These are phyloP conservation scores for Russula sp. DNA, from an alignment of 768 basidiomycete genomes.

Conservation along the genomic window DNA sequence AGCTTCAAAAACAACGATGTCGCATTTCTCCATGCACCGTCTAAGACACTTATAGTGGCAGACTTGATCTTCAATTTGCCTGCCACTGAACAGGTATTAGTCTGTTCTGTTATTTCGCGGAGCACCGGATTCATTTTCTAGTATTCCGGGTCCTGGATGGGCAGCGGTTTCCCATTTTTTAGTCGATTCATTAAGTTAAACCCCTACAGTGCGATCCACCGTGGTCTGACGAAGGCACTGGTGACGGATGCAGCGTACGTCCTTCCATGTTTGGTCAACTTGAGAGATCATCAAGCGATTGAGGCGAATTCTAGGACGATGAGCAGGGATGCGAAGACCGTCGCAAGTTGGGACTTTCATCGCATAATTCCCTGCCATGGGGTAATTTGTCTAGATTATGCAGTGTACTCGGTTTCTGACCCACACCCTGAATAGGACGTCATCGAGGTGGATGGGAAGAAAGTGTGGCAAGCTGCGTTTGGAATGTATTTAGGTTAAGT, in stretches of 20 bases:
- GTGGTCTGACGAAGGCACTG: constrained; percentile 12
- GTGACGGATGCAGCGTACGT: constrained; percentile 16
- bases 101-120: background rate
- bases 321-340: constrained; percentile 60
- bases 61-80: constrained; percentile 86
- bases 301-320: constrained; percentile 42
- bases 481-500: constrained; percentile 24
- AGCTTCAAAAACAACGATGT: constrained; percentile 77
- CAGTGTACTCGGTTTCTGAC: background rate
- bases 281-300: background rate
- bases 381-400: constrained; percentile 35
- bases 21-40: constrained; percentile 71
- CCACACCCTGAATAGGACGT: constrained; percentile 37
- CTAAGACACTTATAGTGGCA: constrained; percentile 72
- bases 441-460: constrained; percentile 44
- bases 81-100: constrained; percentile 61
- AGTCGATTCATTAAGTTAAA: background rate
- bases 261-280: background rate
- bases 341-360: constrained; percentile 70
- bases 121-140: background rate
- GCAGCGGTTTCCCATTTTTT: constrained; percentile 14
- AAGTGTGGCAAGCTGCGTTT: constrained; percentile 35
- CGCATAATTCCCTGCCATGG: constrained; percentile 74
- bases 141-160: background rate
- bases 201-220: constrained; percentile 10